Evolutionary conservation across 345 rosid species (phyloP).

Genomic region (Populus davidiana): DNA sequence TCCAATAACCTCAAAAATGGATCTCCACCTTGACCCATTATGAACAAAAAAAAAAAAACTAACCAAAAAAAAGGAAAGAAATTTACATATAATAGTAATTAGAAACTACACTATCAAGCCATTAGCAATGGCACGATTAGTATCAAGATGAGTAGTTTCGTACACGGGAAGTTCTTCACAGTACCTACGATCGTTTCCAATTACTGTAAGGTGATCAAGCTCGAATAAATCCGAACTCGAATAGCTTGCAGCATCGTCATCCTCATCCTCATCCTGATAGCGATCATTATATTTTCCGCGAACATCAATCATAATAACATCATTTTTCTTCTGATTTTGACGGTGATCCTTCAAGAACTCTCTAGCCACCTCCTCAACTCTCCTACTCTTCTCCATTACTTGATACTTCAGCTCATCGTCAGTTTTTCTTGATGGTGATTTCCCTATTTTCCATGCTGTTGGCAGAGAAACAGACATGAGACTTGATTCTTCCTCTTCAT

Average conservation of each 20-base stretch:
- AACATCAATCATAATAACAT: constrained; percentile 3
- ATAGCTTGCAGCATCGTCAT: constrained; percentile 28
- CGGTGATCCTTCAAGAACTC: constrained; percentile 43
- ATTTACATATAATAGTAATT: background rate
- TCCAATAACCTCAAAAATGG: background rate
- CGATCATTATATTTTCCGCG: background rate
- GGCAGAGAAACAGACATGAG: constrained; percentile 38
- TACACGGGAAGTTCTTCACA: constrained; percentile 65
- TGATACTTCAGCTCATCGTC: constrained; percentile 18
- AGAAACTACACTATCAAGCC: constrained; percentile 15
- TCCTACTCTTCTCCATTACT: constrained; percentile 27
- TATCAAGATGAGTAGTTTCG: constrained; percentile 51
- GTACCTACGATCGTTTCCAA: constrained; percentile 29
- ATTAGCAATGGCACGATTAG: constrained; percentile 57
- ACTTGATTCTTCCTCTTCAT: constrained; percentile 20
- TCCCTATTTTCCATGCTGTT: constrained; percentile 45
- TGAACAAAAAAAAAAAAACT: background rate
- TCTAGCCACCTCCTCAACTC: constrained; percentile 45
- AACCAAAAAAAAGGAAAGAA: background rate
- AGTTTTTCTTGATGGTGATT: constrained; percentile 28
- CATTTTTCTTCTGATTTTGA: constrained; percentile 29
- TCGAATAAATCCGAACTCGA: constrained; percentile 34
- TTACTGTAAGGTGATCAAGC: constrained; percentile 28
- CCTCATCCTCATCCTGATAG: constrained; percentile 12
- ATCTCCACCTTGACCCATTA: background rate